These are phyloP conservation scores for Elaeis oleifera DNA, from an alignment of 202 grass and related monocot species.

Conservation along the genomic window DNA sequence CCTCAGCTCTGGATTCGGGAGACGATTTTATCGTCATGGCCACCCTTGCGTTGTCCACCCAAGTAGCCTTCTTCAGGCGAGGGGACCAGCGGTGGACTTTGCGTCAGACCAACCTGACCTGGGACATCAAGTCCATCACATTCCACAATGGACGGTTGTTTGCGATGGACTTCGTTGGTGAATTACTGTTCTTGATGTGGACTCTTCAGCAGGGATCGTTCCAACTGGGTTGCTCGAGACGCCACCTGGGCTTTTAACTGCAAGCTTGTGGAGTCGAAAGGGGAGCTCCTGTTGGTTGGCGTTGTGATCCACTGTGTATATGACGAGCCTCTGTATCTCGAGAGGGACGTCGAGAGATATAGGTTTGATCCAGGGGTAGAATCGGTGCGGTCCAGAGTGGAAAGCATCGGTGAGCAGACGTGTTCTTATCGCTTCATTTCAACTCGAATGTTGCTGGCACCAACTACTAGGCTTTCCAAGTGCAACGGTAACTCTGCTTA, in stretches of 20 bases:
- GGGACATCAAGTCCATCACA: no score
- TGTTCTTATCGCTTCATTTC: not conserved
- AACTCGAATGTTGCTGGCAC: no score
- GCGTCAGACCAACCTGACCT: no score
- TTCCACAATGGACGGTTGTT: no score
- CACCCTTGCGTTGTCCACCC: no score
- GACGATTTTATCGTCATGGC: no score
- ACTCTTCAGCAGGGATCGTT: not conserved
- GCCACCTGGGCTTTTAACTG: conserved; percentile 1
- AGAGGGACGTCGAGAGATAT: conserved; percentile 10
- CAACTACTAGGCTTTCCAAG: no score
- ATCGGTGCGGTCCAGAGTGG: conserved; percentile 6
- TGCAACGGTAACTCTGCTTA: no score
- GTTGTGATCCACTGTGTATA: conserved; percentile 3
- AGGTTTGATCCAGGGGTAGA: conserved; percentile 7
- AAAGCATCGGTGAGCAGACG: conserved; percentile 2
- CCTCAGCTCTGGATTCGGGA: no score
- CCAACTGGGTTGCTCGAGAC: not conserved
- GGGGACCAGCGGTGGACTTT: no score
- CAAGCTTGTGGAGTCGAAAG: conserved; percentile 5
- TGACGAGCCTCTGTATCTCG: not conserved
- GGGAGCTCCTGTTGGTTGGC: conserved; percentile 18
- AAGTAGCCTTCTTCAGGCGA: no score
- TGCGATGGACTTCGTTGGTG: no score
- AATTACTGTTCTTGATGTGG: conserved; percentile 9